phyloP scores from a whole-genome alignment of 768 basidiomycete genomes.

The Hydnomerulius pinastri region DNA sequence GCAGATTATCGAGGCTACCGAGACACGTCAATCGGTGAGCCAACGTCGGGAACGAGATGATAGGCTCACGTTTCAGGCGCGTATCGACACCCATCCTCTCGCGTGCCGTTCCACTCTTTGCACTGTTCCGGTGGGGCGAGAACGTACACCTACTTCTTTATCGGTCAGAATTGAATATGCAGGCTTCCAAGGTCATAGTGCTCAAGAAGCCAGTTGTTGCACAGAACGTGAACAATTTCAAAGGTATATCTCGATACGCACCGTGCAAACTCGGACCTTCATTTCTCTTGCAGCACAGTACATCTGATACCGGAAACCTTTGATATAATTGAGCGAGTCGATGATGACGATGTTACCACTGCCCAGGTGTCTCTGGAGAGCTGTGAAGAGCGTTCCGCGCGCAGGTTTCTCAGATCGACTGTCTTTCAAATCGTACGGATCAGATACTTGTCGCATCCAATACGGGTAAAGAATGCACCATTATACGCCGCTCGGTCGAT shows the following conservation, averaged over 20 bases:
- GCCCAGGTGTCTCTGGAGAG: conserved; percentile 73
- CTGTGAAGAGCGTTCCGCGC: conserved; percentile 78
- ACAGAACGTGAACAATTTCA: background rate
- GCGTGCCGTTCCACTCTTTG: conserved; percentile 67
- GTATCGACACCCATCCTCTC: conserved; percentile 55
- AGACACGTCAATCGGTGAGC: background rate
- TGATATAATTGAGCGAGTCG: conserved; percentile 96
- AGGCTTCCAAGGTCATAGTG: background rate
- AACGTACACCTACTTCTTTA: conserved; percentile 64
- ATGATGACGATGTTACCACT: conserved; percentile 80
- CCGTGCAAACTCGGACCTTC: conserved; percentile 84
- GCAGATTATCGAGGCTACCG: conserved; percentile 40
- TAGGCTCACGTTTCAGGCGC: conserved; percentile 66
- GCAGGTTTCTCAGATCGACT: conserved; percentile 86
- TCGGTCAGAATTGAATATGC: conserved; percentile 5
- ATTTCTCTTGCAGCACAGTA: conserved; percentile 93
- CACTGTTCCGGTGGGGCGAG: conserved; percentile 75
- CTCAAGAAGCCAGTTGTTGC: background rate
- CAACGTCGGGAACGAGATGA: background rate
- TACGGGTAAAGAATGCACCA: conserved; percentile 45
- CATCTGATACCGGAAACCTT: conserved; percentile 97
- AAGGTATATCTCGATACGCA: conserved; percentile 38
- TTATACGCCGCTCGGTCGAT: conserved; percentile 70
- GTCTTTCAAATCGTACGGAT: conserved; percentile 43
- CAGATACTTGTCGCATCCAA: background rate